Evolutionary conservation across 192 early-diverging fungal genomes (phyloP), one percentile per base, ranked within the genome.

Genomic region (Mortierella claussenii): DNA sequence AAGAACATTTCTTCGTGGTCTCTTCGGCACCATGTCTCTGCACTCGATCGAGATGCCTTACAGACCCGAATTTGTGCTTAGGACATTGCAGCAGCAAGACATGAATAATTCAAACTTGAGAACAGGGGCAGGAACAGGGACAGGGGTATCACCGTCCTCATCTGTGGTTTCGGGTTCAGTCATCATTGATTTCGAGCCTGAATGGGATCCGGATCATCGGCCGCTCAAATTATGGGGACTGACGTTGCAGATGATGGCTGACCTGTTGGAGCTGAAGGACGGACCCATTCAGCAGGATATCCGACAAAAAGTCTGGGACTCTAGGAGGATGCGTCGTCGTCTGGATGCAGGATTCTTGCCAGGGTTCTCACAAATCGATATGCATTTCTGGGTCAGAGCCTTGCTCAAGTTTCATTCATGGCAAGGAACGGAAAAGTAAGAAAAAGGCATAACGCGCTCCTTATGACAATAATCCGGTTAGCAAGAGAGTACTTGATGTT

Each of bases 161-260:
- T 52, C 33, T 7, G 28, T 49, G 10, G 18, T 32, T 5, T 15
- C 46, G n/a, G 42, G 46, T 18, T 18, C 55, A 31, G 51, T 30
- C 0, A 44, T 76, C 1, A 53, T 76, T 31, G 73, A 76, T 24
- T 46, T 62, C 20, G 56, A 66, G 6, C 73, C 73, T 0, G 73
- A 67, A 30, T 76, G 73, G 73, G 73, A 76, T 28, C 57, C 73
- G 1, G 73, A 76, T 30, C 69, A 71, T 24, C 32, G 55, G 27
- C 69, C 69, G 11, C 49, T 82, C 21, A 68, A 69, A 33, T 56
- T 82, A 0, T 82, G 81, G 81, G 81, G 81, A 3, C 40, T 82
- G 33, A 82, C 81, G 1, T 33, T 82, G 65, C 81, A 82, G 28
- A 79, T 82, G 81, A 82, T 78, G 40, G 71, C 75, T 2, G 81